Base-by-base conservation (phyloP, 805 yeast genomes). In the Metschnikowia corniflorae region DNA sequence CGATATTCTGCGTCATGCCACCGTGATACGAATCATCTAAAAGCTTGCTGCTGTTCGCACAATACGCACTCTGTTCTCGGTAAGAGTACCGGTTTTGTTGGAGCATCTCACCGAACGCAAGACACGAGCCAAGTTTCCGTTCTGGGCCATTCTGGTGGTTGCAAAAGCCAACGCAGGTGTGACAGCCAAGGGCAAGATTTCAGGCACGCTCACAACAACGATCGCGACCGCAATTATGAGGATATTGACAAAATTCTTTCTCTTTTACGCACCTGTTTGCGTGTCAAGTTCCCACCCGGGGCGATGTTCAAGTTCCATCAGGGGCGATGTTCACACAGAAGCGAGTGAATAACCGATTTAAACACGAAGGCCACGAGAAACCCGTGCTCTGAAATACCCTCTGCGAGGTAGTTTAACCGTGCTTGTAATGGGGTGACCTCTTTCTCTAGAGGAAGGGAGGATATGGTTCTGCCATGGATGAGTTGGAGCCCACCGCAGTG, bases 131-230 rank as follows among this genome's bases (percentile, higher is more conserved):
- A 93, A 70, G 58, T 91, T 91, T 46, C 94, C 95, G 59, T 93
- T 96, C 58, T 85, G 84, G 15, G 95, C 88, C 99, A 93, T 93
- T 62, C 97, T 77, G 7, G 96, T 89, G 2, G 98, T 93, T 2
- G 99, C 98, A 68, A 93, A 93, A 0, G 98, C 98, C 48, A 93
- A 70, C 0, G 98, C 96, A 31, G 93, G 71, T 1, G 99, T 93
- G 13, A 93, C 98, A 2, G 99, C 99, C 39, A 93, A 70, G 1
- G 99, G 99, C 39, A 93, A 73, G 44, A 98, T 98, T 64, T 93
- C 99, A 3, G 99, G 99, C n/a, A 93, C 96, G 0, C 98, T 98
- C 33, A 93, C 98, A 12, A 91, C 98, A 19, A 93, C 80, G 50
- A 93, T 75, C 0, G 98, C 88, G 42, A 93, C 84, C 1, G 97